These are phyloP conservation scores for Rosa hybrid DNA, from an alignment of 331 rosid genomes.

Conservation along the genomic window DNA sequence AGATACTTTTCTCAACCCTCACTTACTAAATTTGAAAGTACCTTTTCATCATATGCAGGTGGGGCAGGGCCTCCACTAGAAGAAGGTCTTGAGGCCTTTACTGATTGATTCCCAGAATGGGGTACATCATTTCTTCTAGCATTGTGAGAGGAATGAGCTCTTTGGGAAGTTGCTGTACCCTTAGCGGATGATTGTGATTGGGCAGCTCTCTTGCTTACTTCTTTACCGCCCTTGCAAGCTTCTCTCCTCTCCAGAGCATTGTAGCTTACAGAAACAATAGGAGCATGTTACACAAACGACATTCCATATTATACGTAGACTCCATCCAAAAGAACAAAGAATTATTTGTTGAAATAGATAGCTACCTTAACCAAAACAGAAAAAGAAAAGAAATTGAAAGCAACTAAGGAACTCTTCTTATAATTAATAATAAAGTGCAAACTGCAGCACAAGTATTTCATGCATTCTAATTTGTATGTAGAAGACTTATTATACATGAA, in stretches of 20 bases:
- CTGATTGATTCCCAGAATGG: conserved; percentile 48
- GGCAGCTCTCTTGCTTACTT: conserved; percentile 59
- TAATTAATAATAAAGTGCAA: neutral
- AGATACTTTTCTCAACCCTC: neutral
- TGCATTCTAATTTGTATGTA: neutral
- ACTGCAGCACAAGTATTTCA: neutral
- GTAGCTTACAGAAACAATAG: conserved; percentile 45
- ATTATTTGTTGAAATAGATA: neutral
- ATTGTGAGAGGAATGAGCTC: conserved; percentile 61
- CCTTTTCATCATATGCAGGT: conserved; percentile 72
- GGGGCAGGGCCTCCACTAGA: conserved; percentile 45
- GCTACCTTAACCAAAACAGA: neutral
- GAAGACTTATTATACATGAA: neutral
- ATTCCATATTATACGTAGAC: neutral
- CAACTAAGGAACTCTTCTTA: neutral
- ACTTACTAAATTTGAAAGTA: conserved; percentile 17
- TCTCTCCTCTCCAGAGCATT: conserved; percentile 89
- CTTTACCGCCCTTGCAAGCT: conserved; percentile 79
- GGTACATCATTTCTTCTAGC: conserved; percentile 64
- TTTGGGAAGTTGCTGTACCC: conserved; percentile 55
- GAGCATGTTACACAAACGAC: neutral
- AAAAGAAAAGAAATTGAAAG: neutral
- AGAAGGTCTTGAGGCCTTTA: conserved; percentile 48
- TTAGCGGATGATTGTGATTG: conserved; percentile 61
- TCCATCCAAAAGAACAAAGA: neutral